These are phyloP conservation scores for Lactifluus hygrophoroides DNA, from an alignment of 768 basidiomycete genomes.

Conservation along the genomic window DNA sequence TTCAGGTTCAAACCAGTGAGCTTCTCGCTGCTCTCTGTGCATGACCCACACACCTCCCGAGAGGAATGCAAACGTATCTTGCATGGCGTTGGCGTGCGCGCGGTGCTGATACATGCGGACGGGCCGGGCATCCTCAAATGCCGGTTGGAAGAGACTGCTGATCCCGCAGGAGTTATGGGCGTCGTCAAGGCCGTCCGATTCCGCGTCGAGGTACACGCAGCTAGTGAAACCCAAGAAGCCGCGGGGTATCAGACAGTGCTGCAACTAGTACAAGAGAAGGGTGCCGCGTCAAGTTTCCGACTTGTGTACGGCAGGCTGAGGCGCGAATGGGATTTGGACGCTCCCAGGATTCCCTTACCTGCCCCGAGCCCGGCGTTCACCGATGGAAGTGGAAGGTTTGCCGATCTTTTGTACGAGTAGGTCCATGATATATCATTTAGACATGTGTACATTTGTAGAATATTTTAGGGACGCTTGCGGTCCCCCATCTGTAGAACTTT, in stretches of 20 bases:
- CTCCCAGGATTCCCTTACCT: conserved; percentile 21
- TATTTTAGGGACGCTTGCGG: not conserved
- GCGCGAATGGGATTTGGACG: conserved; percentile 62
- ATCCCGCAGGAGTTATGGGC: conserved; percentile 43
- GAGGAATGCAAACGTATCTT: conserved; percentile 69
- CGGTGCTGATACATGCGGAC: conserved; percentile 56
- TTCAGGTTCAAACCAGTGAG: conserved; percentile 76
- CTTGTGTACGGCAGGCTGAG: conserved; percentile 57
- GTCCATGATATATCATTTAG: not conserved
- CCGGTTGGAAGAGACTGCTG: conserved; percentile 56
- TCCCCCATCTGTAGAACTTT: conserved; percentile 22
- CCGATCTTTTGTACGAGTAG: conserved; percentile 29
- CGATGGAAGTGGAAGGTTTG: conserved; percentile 26
- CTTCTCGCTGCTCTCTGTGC: conserved; percentile 48
- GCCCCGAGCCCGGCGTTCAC: conserved; percentile 26
- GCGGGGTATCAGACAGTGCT: conserved; percentile 51
- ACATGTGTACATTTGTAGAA: conserved; percentile 1
- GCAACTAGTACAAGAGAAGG: conserved; percentile 75
- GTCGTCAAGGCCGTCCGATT: conserved; percentile 69
- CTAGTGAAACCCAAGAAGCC: conserved; percentile 32
- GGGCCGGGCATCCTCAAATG: conserved; percentile 69
- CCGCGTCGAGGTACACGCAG: conserved; percentile 62
- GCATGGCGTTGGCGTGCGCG: conserved; percentile 58
- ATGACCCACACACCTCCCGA: conserved; percentile 55
- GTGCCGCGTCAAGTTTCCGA: conserved; percentile 76